Base-by-base conservation (phyloP, 2,329 filamentous ascomycete genomes). In the Xylariales sp. region DNA sequence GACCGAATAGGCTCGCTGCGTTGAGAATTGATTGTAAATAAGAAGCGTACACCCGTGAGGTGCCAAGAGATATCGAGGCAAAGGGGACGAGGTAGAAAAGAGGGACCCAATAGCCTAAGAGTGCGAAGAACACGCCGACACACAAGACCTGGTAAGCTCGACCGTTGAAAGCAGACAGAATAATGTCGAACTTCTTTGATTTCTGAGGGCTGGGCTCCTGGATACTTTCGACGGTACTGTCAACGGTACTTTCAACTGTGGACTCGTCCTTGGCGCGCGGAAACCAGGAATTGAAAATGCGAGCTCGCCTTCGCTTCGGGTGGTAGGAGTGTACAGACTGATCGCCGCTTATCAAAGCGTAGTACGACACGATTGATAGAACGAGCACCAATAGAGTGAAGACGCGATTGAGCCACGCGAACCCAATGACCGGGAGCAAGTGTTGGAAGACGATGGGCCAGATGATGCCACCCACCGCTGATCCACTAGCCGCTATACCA, bases 371-470 rank as follows among this genome's bases (percentile, higher is more conserved):
- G 14, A 48, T 23, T 3, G 58, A 30, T 5, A 67, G n/a, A 30
- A 58, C 76, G 14, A 81, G 69, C 8, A 66, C 45, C 14, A 66
- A 16, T 41, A 83, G 78, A 14, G 77, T 81, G 34, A 84, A 77
- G 9, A 80, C 72, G 1, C 81, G 77, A 6, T 79, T 80, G 1
- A 84, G 79, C 85, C 85, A 87, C 45, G 78, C 76, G 69, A 86
- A 87, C 3, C 85, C 85, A 39, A 86, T 75, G 8, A 62, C 68
- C n/a, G 74, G 73, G 69, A 83, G 78, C 28, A 83, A 72, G 49
- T 81, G 76, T 1, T 78, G 79, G 62, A 81, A 82, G 18, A 82
- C 72, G 45, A 84, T 76, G 7, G 74, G 71, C 43, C 72, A 75
- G 14, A 71, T 32, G 16, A 75, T 68, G 1, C 73, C 73, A 12